phyloP scores from a whole-genome alignment of 2,329 filamentous ascomycete genomes.

The Colletotrichum australisinense region DNA sequence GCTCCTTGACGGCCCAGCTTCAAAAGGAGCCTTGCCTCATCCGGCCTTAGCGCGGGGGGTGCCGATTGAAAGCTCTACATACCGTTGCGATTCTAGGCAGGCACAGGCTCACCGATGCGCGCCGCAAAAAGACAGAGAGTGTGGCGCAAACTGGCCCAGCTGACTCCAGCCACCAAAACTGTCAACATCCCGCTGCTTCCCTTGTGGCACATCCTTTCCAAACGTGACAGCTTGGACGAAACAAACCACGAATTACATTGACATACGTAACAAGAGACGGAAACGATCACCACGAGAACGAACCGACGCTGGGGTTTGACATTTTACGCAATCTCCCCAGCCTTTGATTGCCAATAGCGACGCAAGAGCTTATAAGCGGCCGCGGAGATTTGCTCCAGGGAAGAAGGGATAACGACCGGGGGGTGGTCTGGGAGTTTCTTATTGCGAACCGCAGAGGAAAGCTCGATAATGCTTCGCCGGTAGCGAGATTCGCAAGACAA shows the following conservation, averaged over 20 bases:
- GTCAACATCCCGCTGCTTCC: background rate
- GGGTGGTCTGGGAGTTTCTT: background rate
- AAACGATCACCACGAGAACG: background rate
- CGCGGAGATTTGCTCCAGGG: background rate
- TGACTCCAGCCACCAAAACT: background rate
- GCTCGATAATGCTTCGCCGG: constrained; percentile 25
- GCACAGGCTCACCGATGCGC: background rate
- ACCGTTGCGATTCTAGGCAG: background rate
- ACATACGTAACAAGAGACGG: background rate
- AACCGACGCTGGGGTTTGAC: background rate
- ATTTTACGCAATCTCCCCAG: background rate
- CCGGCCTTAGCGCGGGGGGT: background rate
- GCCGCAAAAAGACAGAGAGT: background rate
- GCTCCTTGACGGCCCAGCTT: background rate
- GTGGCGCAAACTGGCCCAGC: background rate
- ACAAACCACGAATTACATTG: background rate
- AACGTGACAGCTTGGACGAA: background rate
- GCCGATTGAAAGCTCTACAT: background rate
- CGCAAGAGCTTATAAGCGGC: background rate
- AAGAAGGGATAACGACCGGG: background rate
- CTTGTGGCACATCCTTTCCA: background rate
- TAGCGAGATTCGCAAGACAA: constrained; percentile 30
- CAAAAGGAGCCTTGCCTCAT: background rate
- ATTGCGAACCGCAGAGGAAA: constrained; percentile 11
- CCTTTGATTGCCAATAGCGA: background rate